These are phyloP conservation scores for Steccherinum ochraceum DNA, from an alignment of 768 basidiomycete species.

Conservation along the genomic window DNA sequence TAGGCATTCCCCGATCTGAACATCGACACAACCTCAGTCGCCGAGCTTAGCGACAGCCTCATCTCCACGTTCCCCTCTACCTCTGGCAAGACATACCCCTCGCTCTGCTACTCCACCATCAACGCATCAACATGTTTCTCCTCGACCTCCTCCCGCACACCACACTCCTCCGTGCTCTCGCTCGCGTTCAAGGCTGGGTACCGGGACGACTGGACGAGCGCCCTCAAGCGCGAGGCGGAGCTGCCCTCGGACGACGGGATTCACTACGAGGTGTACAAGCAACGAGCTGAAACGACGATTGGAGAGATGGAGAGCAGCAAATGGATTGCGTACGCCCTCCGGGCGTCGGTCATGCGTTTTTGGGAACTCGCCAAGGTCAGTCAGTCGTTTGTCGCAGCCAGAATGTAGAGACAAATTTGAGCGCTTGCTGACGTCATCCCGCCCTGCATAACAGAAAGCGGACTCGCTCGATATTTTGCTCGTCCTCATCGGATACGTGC, in stretches of 20 bases:
- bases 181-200: conserved; percentile 44
- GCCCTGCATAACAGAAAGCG: conserved; percentile 54
- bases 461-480: conserved; percentile 94
- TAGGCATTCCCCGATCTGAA: conserved; percentile 25
- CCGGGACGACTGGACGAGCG: conserved; percentile 44
- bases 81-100: conserved; percentile 41
- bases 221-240: conserved; percentile 25
- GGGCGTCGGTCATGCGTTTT: conserved; percentile 72
- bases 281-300: conserved; percentile 43
- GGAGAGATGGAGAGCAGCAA: conserved; percentile 73
- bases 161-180: conserved; percentile 34
- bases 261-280: conserved; percentile 45
- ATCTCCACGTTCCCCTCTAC: conserved; percentile 32
- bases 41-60: conserved; percentile 46
- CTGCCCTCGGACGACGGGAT: conserved; percentile 29
- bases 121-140: conserved; percentile 33
- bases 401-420: not conserved
- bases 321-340: conserved; percentile 86
- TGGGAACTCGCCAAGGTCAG: conserved; percentile 77
- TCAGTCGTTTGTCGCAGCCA: no score
- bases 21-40: conserved; percentile 37
- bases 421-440: not conserved
- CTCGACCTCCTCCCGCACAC: conserved; percentile 23
- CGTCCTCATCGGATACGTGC: conserved; percentile 85
- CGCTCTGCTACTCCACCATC: conserved; percentile 41